These are phyloP conservation scores for Diaporthe citri DNA, from an alignment of 2,329 filamentous ascomycete genomes.

Conservation along the genomic window DNA sequence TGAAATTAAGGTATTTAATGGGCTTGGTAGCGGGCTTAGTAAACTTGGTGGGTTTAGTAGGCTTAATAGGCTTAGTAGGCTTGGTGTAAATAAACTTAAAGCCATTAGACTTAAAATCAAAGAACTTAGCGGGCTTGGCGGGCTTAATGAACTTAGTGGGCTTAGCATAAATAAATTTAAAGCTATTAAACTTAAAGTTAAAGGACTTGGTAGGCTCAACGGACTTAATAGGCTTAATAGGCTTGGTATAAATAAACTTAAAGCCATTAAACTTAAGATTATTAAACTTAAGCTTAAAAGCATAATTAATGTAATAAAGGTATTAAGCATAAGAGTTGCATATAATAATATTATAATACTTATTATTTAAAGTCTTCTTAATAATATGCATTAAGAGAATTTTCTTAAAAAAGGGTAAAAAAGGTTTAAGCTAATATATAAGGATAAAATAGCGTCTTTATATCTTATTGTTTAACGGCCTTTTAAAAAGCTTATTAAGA, in stretches of 20 bases:
- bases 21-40: background rate
- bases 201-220: no score
- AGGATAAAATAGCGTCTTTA: background rate
- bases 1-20: background rate
- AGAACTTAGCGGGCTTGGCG: no score
- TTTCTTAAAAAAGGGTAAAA: background rate
- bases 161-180: background rate
- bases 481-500: background rate
- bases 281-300: background rate
- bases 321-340: background rate
- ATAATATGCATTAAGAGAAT: background rate
- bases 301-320: background rate
- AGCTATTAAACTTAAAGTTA: background rate
- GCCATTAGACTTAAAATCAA: no score
- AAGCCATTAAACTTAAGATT: background rate
- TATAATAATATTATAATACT: background rate
- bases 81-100: no score
- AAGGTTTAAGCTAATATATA: background rate
- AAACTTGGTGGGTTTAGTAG: no score
- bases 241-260: background rate
- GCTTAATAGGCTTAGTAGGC: no score
- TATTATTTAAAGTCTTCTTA: background rate
- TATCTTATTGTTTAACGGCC: background rate
- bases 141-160: background rate
- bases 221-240: background rate